Evolutionary conservation across 257 asterid genomes (phyloP).

Genomic region (Jacaranda mimosifolia): DNA sequence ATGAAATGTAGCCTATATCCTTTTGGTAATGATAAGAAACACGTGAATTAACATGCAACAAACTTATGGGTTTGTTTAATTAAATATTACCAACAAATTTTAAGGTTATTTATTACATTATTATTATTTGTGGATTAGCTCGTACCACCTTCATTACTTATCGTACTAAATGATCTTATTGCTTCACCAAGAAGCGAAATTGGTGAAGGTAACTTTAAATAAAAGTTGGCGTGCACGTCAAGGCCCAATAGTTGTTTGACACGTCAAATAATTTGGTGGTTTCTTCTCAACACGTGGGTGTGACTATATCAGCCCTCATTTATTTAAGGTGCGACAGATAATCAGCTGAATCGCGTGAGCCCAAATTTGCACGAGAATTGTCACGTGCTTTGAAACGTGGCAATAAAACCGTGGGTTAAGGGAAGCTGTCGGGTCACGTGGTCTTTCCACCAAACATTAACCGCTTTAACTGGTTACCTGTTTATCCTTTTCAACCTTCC

Average conservation of each 20-base stretch:
- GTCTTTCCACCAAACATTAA: neutral
- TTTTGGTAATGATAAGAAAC: too few species aligned
- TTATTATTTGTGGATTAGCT: too few species aligned
- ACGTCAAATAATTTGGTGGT: neutral
- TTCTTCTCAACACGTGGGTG: conserved; percentile 2
- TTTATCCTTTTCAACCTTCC: neutral
- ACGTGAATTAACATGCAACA: too few species aligned
- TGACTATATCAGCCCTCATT: conserved; percentile 25
- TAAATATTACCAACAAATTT: too few species aligned
- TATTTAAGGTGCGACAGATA: conserved; percentile 13
- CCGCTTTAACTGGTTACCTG: conserved; percentile 19
- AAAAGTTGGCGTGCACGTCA: conserved; percentile 17
- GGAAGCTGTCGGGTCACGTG: conserved; percentile 37
- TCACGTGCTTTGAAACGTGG: conserved; percentile 38
- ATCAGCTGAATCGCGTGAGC: conserved; percentile 36
- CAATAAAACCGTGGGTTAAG: neutral
- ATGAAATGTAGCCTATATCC: too few species aligned
- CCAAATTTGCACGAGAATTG: conserved; percentile 30
- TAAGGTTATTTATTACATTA: too few species aligned
- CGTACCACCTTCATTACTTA: neutral
- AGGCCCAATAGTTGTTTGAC: conserved; percentile 12
- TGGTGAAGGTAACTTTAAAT: neutral
- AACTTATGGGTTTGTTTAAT: too few species aligned
- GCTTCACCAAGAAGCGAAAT: conserved; percentile 26
- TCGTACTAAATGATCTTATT: neutral